A percentile compares a stretch with the other conserved stretches of the same genome.
Conservation (phyloP, 179 eudicot genomes). For the Amaranthus tricolor region DNA sequence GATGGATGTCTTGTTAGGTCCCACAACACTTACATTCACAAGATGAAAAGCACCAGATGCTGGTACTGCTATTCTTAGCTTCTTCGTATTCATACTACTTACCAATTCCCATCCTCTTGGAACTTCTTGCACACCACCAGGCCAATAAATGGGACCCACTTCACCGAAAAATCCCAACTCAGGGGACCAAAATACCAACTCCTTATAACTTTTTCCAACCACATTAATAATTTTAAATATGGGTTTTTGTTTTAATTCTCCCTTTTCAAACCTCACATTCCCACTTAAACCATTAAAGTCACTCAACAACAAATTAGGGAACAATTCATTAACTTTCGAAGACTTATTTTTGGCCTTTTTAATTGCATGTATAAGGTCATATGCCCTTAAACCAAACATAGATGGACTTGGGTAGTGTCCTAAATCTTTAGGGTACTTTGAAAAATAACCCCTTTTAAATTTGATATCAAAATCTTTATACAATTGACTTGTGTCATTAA, state of each 20-base stretch:
- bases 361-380: constrained; percentile 33
- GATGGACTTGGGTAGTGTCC: constrained; percentile 32
- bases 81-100: constrained; percentile 23
- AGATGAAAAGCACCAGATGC: constrained; percentile 45
- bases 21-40: constrained; percentile 35
- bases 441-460: constrained; percentile 29
- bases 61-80: constrained; percentile 39
- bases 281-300: constrained; percentile 41
- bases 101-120: constrained; percentile 35
- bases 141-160: constrained; percentile 38
- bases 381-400: constrained; percentile 32
- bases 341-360: background rate
- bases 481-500: constrained; percentile 20
- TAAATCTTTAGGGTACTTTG: constrained; percentile 29
- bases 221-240: constrained; percentile 42
- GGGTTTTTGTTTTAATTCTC: constrained; percentile 21
- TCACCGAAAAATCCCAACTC: constrained; percentile 32
- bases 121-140: constrained; percentile 35
- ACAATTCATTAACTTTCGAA: background rate
- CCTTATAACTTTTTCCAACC: constrained; percentile 44
- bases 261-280: constrained; percentile 33
- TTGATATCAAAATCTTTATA: constrained; percentile 30
- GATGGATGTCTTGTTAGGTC: constrained; percentile 26
- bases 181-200: constrained; percentile 40
- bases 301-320: constrained; percentile 15